phyloP scores from a whole-genome alignment of 331 rosid species.

The Saraca asoca region DNA sequence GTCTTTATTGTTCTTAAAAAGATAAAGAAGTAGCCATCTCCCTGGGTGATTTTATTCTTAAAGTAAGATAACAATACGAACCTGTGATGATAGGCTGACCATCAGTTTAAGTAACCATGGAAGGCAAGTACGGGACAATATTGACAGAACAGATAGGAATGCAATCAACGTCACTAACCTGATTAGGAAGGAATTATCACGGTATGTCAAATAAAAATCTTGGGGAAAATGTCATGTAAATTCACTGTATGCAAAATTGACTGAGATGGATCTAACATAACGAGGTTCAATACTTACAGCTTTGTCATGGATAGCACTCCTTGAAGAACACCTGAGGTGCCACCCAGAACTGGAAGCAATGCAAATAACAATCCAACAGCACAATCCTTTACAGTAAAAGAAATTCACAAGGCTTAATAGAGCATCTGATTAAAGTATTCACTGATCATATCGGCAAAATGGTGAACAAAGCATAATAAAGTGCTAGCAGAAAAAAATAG shows the following conservation, averaged over 20 bases:
- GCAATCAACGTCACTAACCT: slow-evolving; percentile 77
- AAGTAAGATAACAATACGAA: slow-evolving; percentile 32
- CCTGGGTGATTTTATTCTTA: slow-evolving; percentile 26
- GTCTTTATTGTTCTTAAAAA: neutral
- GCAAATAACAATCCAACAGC: slow-evolving; percentile 99
- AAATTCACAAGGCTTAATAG: slow-evolving; percentile 28
- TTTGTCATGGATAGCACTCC: slow-evolving; percentile 92
- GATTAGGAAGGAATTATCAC: slow-evolving; percentile 36
- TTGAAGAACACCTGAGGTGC: slow-evolving; percentile 92
- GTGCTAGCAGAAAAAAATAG: slow-evolving; percentile 9
- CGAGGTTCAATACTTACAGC: slow-evolving; percentile 58
- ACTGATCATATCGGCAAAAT: slow-evolving; percentile 25
- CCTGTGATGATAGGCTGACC: slow-evolving; percentile 96
- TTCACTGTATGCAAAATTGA: slow-evolving; percentile 16
- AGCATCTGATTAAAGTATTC: slow-evolving; percentile 29
- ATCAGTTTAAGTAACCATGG: slow-evolving; percentile 93
- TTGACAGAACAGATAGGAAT: slow-evolving; percentile 74
- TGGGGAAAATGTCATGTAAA: slow-evolving; percentile 15
- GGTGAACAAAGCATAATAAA: slow-evolving; percentile 10
- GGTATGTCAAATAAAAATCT: slow-evolving; percentile 21
- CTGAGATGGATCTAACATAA: neutral
- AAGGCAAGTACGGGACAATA: slow-evolving; percentile 83
- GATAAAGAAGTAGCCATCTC: slow-evolving; percentile 24
- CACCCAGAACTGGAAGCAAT: slow-evolving; percentile 94
- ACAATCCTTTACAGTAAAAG: slow-evolving; percentile 66